phyloP scores from a whole-genome alignment of 2,329 filamentous ascomycete genomes.

The Colletotrichum endophyticum region DNA sequence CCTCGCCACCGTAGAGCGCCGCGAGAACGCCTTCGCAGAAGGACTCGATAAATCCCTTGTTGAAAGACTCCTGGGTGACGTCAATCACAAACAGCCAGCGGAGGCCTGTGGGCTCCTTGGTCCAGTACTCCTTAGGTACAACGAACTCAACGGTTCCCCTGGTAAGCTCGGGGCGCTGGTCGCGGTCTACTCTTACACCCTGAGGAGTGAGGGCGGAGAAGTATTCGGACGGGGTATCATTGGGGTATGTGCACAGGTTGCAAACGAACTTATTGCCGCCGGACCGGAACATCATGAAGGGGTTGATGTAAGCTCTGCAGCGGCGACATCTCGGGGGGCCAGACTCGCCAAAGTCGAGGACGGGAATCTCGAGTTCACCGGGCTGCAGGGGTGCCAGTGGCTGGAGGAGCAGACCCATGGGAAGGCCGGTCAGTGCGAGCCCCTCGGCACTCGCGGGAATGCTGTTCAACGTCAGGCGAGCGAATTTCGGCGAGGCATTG shows the following conservation, averaged over 20 bases:
- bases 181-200: slow-evolving; percentile 84
- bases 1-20: slow-evolving; percentile 78
- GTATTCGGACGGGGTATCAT: slow-evolving; percentile 91
- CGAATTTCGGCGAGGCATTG: slow-evolving; percentile 94
- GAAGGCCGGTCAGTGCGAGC: slow-evolving; percentile 79
- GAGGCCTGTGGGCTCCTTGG: slow-evolving; percentile 87
- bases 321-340: slow-evolving; percentile 91
- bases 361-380: slow-evolving; percentile 86
- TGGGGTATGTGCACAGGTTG: slow-evolving; percentile 97
- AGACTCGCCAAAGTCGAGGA: slow-evolving; percentile 91
- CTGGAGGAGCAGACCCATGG: slow-evolving; percentile 87
- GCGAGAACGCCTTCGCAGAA: slow-evolving; percentile 88
- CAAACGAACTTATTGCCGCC: slow-evolving; percentile 97
- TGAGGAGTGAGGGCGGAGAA: slow-evolving; percentile 89
- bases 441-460: slow-evolving; percentile 86
- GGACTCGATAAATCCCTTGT: slow-evolving; percentile 87
- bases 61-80: slow-evolving; percentile 88
- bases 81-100: slow-evolving; percentile 93
- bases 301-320: slow-evolving; percentile 97
- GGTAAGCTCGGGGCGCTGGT: slow-evolving; percentile 87
- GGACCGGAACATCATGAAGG: slow-evolving; percentile 96
- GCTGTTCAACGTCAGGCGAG: slow-evolving; percentile 89
- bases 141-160: slow-evolving; percentile 94
- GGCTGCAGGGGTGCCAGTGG: slow-evolving; percentile 83
- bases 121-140: slow-evolving; percentile 99